Base-by-base conservation (phyloP, 2,329 filamentous ascomycete species). In the Fusarium sp. region DNA sequence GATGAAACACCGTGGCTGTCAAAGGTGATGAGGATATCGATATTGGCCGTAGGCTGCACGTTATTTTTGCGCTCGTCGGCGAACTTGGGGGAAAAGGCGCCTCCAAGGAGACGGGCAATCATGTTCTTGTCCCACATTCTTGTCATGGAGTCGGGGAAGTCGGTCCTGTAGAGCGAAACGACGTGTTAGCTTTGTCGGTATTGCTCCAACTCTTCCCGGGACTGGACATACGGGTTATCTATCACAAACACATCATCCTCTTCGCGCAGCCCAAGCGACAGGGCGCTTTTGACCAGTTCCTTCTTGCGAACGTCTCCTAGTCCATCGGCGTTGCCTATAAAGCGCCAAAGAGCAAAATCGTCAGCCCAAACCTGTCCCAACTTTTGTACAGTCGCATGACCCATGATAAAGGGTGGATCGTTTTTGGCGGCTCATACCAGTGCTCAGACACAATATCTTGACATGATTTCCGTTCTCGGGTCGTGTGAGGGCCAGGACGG, bases 401-500 rank as follows among this genome's bases (percentile, higher is more conserved):
- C 53, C 42, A 54, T 48, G 25, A 44, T 41, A 35, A 48, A 50
- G 54, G 48, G 50, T 29, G 48, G 62, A 34, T 49, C 36, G 47
- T 25, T 32, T 41, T 24, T 48, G 53, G 54, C 29, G 54, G 52
- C 41, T 43, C 72, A 43, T 75, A 89, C 91, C 93, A 66, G 88
- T 94, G 77, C 91, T 96, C 64, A 99, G 80, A 78, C 95, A 99
- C 53, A 98, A 79, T 63, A 99, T 96, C 79, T 96, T 95, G 73
- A 99, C 85, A 74, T 96, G 92, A 78, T 99, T 98, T 5, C 91
- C 91, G 19, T 90, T 83, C 57, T 88, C 86, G 5, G 92, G 92
- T 12, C 85, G 83, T 15, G 93, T 94, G 55, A 99, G 85, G n/a
- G 91, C 88, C 69, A 96, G 83, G 12, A 98, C 83, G 1, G 92